Percentiles rank a stretch among this genome's conserved stretches.
phyloP scores from a whole-genome alignment of 2,329 filamentous ascomycete species.

The Ilyonectria sp. region DNA sequence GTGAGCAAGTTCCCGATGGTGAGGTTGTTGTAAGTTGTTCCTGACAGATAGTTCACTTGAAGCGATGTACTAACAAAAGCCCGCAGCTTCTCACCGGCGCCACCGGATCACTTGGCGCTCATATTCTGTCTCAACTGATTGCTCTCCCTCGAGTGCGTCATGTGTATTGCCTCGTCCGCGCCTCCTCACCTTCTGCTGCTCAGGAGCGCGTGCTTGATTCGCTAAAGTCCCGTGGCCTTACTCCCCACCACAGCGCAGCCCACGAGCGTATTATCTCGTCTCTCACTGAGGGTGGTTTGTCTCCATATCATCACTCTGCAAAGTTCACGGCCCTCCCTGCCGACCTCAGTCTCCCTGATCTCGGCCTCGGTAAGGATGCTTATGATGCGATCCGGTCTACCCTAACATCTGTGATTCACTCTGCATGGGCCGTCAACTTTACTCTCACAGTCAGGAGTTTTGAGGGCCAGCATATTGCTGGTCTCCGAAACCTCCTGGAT shows the following conservation, averaged over 20 bases:
- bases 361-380: constrained; percentile 55
- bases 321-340: constrained; percentile 57
- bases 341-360: constrained; percentile 57
- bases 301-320: constrained; percentile 32
- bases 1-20: constrained; percentile 43
- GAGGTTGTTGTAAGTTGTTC: constrained; percentile 46
- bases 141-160: constrained; percentile 67
- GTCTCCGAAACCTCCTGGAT: constrained; percentile 61
- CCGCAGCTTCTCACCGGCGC: constrained; percentile 69
- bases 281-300: constrained; percentile 50
- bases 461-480: constrained; percentile 61
- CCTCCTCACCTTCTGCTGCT: constrained; percentile 53
- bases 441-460: constrained; percentile 64
- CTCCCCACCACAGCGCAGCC: constrained; percentile 33
- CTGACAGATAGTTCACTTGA: not conserved
- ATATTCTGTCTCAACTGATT: constrained; percentile 70
- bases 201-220: constrained; percentile 49
- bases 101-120: constrained; percentile 73
- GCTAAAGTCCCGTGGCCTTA: constrained; percentile 52
- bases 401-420: constrained; percentile 63
- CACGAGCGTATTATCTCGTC: constrained; percentile 46
- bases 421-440: constrained; percentile 71
- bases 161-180: constrained; percentile 66
- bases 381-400: constrained; percentile 47
- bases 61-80: not conserved